Evolutionary conservation across 1,284 basidiomycete species (phyloP).

Genomic region (Moniliella sp.): DNA sequence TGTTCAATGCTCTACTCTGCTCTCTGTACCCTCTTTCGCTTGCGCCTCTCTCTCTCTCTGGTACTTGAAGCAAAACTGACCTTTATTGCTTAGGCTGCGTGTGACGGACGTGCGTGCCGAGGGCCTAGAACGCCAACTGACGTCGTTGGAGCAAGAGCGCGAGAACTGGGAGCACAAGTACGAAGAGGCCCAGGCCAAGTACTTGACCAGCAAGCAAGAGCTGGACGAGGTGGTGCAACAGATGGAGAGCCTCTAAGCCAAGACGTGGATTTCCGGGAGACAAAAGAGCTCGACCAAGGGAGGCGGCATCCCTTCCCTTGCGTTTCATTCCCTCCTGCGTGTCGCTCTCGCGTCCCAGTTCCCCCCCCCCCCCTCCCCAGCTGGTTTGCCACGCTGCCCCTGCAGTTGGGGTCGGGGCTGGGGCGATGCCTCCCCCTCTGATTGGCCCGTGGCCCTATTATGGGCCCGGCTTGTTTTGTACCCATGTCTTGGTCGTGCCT

Average conservation of each 20-base stretch:
- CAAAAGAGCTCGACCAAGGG: too few species aligned
- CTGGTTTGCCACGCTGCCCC: too few species aligned
- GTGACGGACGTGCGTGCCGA: conserved; percentile 97
- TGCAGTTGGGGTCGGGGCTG: too few species aligned
- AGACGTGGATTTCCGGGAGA: too few species aligned
- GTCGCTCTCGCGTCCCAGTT: too few species aligned
- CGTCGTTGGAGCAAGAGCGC: conserved; percentile 68
- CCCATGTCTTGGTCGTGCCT: too few species aligned
- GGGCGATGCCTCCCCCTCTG: too few species aligned
- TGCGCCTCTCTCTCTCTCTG: not conserved
- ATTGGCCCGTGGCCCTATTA: too few species aligned
- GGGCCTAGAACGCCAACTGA: conserved; percentile 82
- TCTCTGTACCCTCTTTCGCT: not conserved
- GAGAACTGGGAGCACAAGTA: conserved; percentile 84
- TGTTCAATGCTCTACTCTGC: not conserved
- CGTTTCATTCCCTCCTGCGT: too few species aligned
- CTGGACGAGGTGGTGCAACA: conserved; percentile 62
- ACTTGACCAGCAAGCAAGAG: conserved; percentile 55
- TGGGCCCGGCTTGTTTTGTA: too few species aligned
- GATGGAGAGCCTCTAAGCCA: conserved; percentile 65
- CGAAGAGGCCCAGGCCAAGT: conserved; percentile 61
- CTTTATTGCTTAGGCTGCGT: conserved; percentile 48
- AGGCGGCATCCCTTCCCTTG: too few species aligned
- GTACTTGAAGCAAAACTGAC: not conserved
- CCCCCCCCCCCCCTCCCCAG: too few species aligned